phyloP scores from a whole-genome alignment of 1,139 yeast genomes.

The Yamadazyma diospyri region DNA sequence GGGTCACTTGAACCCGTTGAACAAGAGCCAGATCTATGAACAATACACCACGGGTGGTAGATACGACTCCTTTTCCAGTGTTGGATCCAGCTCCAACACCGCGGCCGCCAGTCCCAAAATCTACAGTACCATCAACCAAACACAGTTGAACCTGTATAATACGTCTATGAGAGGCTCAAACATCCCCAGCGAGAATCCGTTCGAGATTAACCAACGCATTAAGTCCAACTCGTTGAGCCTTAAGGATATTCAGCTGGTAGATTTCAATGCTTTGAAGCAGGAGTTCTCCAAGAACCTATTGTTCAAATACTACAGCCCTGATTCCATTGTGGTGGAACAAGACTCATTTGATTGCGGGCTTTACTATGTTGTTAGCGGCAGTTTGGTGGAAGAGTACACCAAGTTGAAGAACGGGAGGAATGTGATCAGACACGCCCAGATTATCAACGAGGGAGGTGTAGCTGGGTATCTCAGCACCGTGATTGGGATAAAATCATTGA shows the following conservation, averaged over 20 bases:
- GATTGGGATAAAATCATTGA: conserved; percentile 77
- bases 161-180: conserved; percentile 7
- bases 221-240: conserved; percentile 8
- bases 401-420: conserved; percentile 20
- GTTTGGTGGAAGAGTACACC: conserved; percentile 48
- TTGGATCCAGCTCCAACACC: conserved; percentile 13
- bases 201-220: conserved; percentile 8
- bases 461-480: conserved; percentile 85
- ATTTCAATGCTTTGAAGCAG: conserved; percentile 35
- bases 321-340: conserved; percentile 57
- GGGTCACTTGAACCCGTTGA: conserved; percentile 10
- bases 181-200: conserved; percentile 4
- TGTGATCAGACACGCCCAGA: conserved; percentile 13
- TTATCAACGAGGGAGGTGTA: conserved; percentile 72
- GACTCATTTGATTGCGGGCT: conserved; percentile 70
- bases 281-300: conserved; percentile 66
- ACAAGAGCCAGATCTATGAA: conserved; percentile 19
- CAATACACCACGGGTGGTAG: conserved; percentile 17
- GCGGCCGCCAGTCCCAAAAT: conserved; percentile 22
- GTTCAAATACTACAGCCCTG: conserved; percentile 52
- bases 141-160: conserved; percentile 14
- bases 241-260: conserved; percentile 7
- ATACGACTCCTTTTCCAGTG: conserved; percentile 20
- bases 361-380: conserved; percentile 76
- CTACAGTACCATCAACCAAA: conserved; percentile 27